A percentile compares a stretch with the other conserved stretches of the same genome.
Conservation (phyloP, 1,139 yeast genomes). For the Geotrichum phurueaensis region DNA sequence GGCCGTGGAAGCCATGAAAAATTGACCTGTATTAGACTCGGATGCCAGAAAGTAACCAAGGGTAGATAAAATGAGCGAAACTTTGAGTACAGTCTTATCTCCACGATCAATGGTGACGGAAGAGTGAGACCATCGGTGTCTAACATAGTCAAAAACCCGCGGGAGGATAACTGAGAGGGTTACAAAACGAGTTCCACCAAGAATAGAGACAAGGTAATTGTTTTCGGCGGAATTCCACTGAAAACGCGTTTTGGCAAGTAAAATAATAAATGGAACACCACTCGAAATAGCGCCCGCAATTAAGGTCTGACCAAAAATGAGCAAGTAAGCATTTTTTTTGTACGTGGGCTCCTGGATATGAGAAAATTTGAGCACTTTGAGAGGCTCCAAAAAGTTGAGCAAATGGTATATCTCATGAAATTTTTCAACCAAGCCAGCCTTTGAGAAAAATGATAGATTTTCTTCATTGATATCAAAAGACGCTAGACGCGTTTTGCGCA, state of each 20-base stretch:
- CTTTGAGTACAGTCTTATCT: conserved; percentile 45
- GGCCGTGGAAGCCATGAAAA: conserved; percentile 45
- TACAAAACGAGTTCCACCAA: conserved; percentile 45
- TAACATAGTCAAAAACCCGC: conserved; percentile 37
- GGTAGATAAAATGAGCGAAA: conserved; percentile 40
- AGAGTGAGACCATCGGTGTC: conserved; percentile 28
- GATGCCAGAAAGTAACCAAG: conserved; percentile 41
- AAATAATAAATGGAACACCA: conserved; percentile 43
- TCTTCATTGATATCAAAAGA: not conserved
- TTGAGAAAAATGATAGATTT: not conserved
- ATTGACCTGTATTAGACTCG: conserved; percentile 30
- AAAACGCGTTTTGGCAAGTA: conserved; percentile 55
- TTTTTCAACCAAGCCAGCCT: conserved; percentile 12
- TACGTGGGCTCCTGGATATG: conserved; percentile 40
- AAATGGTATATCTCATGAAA: conserved; percentile 14
- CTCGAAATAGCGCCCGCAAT: conserved; percentile 37
- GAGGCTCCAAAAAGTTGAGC: conserved; percentile 40
- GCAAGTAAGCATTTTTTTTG: conserved; percentile 42
- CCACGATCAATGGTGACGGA: conserved; percentile 43
- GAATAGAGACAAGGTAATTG: conserved; percentile 53
- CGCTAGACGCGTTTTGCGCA: conserved; percentile 5
- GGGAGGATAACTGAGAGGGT: conserved; percentile 45
- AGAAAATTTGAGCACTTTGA: conserved; percentile 37
- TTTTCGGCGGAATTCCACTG: conserved; percentile 54
- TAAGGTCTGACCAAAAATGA: conserved; percentile 46